Evolutionary conservation across 495 filamentous ascomycete species (phyloP), one percentile per base, ranked within the genome.

Genomic region (Hypoxylon cercidicola): DNA sequence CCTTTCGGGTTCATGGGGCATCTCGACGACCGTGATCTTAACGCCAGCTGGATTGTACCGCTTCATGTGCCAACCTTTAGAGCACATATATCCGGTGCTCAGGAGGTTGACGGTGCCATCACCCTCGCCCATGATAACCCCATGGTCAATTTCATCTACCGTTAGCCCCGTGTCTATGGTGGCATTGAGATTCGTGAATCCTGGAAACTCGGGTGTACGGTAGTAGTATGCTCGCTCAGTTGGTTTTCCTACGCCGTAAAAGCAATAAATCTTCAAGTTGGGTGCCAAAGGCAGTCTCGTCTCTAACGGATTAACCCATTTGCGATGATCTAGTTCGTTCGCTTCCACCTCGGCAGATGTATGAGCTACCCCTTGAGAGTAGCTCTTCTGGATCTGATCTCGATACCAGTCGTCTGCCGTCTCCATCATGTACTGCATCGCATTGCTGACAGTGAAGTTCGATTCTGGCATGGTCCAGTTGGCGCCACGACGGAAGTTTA

Each of bases 301-400:
- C 70, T 98, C 96, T 18, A 99, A 85, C 0, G 95, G 95, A 74
- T 99, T 99, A 43, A 96, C 83, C 95, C 95, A 99, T 71, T 94
- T 98, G 37, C 82, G 79, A 4, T 87, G 89, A 60, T 93, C 85
- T 15, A 85, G 78, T 62, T 97, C 91, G 74, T 99, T 99, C 10
- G 83, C 88, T 69, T 97, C 90, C 0, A 99, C 93, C 72, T 96
- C 90, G 28, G 84, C 83, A 18, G 72, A 80, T 0, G 92, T 97
- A 58, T 91, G 87, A 0, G 95, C 96, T 23, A 99, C 85, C 2
- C 94, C 95, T 51, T 93, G 88, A 18, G 92, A 96, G 77, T 97
- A 99, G 78, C 85, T 90, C 23, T 77, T 72, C 51, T 83, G 71
- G 3, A 97, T 82, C 67, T 88, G 85, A 28, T 91, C 81, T 58